Evolutionary conservation across 2,329 filamentous ascomycete species (phyloP).

Genomic region (Aspergillus flavus): DNA sequence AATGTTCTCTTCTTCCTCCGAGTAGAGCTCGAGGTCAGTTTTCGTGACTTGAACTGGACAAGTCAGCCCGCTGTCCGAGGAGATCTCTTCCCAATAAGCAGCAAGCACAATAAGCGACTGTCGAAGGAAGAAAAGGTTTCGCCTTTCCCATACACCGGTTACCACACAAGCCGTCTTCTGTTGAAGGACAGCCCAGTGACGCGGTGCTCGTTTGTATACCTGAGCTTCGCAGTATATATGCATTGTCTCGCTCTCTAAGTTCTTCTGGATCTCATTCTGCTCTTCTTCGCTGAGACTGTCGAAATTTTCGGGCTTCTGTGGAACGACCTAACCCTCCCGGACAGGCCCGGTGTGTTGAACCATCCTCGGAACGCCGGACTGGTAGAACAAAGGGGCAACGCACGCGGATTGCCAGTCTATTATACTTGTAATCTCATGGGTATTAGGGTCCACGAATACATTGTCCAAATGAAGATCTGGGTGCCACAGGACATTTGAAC

Average conservation of each 20-base stretch:
- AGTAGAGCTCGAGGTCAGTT: conserved; percentile 27
- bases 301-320: conserved; percentile 31
- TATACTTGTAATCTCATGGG: conserved; percentile 26
- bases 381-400: conserved; percentile 31
- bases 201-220: conserved; percentile 31
- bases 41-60: conserved; percentile 29
- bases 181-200: conserved; percentile 32
- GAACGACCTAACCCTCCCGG: conserved; percentile 34
- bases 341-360: conserved; percentile 31
- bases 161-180: conserved; percentile 30
- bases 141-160: conserved; percentile 35
- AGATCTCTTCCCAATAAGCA: conserved; percentile 26
- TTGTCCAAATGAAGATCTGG: conserved; percentile 32
- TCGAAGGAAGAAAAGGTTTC: conserved; percentile 37
- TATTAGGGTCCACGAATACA: conserved; percentile 31
- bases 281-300: conserved; percentile 28
- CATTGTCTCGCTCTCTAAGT: conserved; percentile 36
- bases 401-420: conserved; percentile 30
- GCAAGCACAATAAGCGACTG: conserved; percentile 29
- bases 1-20: conserved; percentile 35
- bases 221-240: conserved; percentile 41
- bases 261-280: conserved; percentile 27
- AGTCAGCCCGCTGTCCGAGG: conserved; percentile 5
- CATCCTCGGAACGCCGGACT: conserved; percentile 32
- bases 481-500: conserved; percentile 29